Percentiles rank a stretch among this genome's conserved stretches.
Evolutionary conservation across 345 rosid genomes (phyloP).

Genomic region (Gossypium turneri): DNA sequence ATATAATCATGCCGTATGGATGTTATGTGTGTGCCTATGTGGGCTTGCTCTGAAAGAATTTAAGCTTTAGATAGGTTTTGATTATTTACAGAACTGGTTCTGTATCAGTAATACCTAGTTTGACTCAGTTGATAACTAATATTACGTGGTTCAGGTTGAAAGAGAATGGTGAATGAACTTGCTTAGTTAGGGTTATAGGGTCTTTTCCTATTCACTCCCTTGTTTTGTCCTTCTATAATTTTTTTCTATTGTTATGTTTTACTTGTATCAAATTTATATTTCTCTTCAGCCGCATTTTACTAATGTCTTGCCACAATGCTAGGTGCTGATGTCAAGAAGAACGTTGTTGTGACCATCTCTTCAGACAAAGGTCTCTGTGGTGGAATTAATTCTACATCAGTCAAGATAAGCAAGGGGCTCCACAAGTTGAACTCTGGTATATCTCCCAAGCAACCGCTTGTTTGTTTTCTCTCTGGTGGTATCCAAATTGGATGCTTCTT

Average conservation of each 20-base stretch:
- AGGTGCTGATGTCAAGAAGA: constrained; percentile 94
- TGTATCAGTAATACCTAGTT: background rate
- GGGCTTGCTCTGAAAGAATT: background rate
- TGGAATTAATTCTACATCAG: constrained; percentile 91
- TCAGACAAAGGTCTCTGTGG: constrained; percentile 99
- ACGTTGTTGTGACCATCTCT: constrained; percentile 77
- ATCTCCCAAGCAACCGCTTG: constrained; percentile 10
- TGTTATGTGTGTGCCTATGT: background rate
- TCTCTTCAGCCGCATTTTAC: constrained; percentile 1
- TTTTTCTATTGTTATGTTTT: background rate
- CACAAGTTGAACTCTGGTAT: constrained; percentile 69
- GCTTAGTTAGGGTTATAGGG: background rate
- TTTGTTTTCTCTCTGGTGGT: background rate
- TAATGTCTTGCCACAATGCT: constrained; percentile 10
- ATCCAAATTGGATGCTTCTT: constrained; percentile 1
- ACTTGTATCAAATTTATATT: background rate
- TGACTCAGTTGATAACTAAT: background rate
- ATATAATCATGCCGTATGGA: background rate
- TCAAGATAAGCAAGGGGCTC: constrained; percentile 72
- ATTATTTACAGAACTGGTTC: too few species aligned
- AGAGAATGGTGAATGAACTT: background rate
- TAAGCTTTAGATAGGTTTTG: background rate
- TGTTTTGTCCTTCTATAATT: background rate
- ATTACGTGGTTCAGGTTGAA: background rate
- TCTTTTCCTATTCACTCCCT: background rate